A percentile compares a stretch with the other conserved stretches of the same genome.
phyloP scores from a whole-genome alignment of 2,329 filamentous ascomycete genomes.

The Aureobasidium sp. region DNA sequence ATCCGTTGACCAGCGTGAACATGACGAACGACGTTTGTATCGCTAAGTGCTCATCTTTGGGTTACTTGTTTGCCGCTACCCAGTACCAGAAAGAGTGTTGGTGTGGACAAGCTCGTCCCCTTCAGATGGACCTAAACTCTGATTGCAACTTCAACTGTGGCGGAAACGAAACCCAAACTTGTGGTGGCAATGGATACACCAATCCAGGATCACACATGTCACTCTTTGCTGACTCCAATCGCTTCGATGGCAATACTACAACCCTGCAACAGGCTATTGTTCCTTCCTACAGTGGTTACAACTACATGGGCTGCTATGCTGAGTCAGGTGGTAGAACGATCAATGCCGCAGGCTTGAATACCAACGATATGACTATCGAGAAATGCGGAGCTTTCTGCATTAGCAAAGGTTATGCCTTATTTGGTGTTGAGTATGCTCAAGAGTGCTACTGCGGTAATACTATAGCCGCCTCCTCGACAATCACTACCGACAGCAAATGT shows the following conservation, averaged over 20 bases:
- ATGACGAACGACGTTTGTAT: conserved; percentile 45
- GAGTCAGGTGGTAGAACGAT: conserved; percentile 22
- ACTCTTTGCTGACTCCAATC: conserved; percentile 26
- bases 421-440: conserved; percentile 32
- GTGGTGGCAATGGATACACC: conserved; percentile 27
- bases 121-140: conserved; percentile 32
- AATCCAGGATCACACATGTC: conserved; percentile 37
- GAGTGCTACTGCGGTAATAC: conserved; percentile 32
- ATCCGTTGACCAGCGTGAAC: conserved; percentile 35
- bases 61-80: conserved; percentile 41
- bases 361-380: conserved; percentile 34
- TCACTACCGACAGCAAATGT: conserved; percentile 22
- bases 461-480: conserved; percentile 18
- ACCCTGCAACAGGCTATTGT: conserved; percentile 20
- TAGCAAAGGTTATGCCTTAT: conserved; percentile 28
- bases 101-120: conserved; percentile 42
- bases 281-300: conserved; percentile 16
- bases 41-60: conserved; percentile 32
- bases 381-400: conserved; percentile 31
- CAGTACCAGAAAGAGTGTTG: conserved; percentile 40
- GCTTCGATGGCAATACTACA: conserved; percentile 23
- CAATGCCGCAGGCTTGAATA: conserved; percentile 20
- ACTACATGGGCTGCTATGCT: conserved; percentile 15
- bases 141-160: conserved; percentile 27
- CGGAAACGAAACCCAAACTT: conserved; percentile 27